These are phyloP conservation scores for Ustilago loliicola DNA, from an alignment of 1,284 basidiomycete species.

Conservation along the genomic window DNA sequence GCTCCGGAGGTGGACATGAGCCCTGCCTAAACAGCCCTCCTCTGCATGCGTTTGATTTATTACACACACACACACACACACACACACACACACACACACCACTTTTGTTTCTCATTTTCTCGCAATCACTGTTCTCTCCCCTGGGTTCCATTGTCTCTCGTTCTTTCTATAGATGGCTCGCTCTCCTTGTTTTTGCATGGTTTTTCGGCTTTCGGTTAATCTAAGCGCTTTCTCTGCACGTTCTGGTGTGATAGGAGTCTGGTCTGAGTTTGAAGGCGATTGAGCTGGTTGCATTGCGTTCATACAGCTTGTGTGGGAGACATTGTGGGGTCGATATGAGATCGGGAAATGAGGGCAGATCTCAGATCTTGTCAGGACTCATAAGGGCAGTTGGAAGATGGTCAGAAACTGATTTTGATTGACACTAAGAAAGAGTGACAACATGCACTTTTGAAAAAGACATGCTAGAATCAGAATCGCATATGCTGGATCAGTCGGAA, in stretches of 20 bases:
- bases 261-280: background rate
- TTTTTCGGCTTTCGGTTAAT: slow-evolving; percentile 6
- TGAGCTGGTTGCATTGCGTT: background rate
- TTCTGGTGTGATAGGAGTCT: background rate
- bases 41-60: background rate
- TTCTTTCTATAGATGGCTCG: slow-evolving; percentile 7
- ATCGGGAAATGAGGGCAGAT: too few species aligned
- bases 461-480: too few species aligned
- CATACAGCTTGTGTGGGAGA: too few species aligned
- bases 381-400: too few species aligned
- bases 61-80: background rate
- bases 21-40: slow-evolving; percentile 16
- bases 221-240: background rate
- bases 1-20: slow-evolving; percentile 50
- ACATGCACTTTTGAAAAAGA: background rate
- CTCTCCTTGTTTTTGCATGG: background rate
- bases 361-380: too few species aligned
- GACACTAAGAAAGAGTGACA: background rate
- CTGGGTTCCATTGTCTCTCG: background rate
- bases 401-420: background rate
- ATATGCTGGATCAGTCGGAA: too few species aligned
- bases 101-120: background rate
- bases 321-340: too few species aligned
- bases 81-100: slow-evolving; percentile 6
- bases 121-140: slow-evolving; percentile 1